A percentile compares a stretch with the other conserved stretches of the same genome.
These are phyloP conservation scores for Psilocybe cyanescens DNA, from an alignment of 768 basidiomycete genomes.

Conservation along the genomic window DNA sequence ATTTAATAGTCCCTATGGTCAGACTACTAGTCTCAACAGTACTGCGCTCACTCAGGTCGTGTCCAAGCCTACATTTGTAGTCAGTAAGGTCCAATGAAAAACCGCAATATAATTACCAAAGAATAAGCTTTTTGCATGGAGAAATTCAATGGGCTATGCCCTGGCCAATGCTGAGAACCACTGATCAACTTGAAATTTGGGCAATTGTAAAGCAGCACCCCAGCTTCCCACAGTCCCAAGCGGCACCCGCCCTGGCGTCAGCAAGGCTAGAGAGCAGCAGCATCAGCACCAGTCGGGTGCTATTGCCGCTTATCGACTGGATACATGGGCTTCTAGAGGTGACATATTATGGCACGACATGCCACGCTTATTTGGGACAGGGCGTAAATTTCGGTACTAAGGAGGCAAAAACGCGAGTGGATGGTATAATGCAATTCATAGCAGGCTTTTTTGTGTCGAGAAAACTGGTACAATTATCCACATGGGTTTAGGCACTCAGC, in stretches of 20 bases:
- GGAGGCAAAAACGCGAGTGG: no score
- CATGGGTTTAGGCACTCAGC: no score
- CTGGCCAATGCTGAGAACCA: neutral
- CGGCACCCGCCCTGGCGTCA: neutral
- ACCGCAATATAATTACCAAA: no score
- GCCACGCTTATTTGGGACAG: neutral
- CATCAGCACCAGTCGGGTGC: conserved; percentile 17
- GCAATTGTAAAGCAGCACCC: neutral
- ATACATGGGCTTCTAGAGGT: conserved; percentile 4
- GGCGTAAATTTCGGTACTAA: neutral
- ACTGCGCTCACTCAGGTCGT: no score
- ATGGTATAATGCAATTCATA: no score
- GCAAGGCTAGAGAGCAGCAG: conserved; percentile 5
- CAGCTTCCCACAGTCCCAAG: neutral
- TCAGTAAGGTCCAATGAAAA: no score
- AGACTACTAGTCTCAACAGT: no score
- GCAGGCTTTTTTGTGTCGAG: no score
- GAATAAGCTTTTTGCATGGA: no score
- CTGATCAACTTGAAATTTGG: neutral
- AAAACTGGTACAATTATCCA: no score
- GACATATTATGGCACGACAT: neutral
- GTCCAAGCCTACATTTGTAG: no score
- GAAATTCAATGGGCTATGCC: neutral
- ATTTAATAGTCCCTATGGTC: no score
- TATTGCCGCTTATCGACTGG: neutral